These are phyloP conservation scores for Carallia pectinifolia DNA, from an alignment of 345 rosid genomes.

Conservation along the genomic window DNA sequence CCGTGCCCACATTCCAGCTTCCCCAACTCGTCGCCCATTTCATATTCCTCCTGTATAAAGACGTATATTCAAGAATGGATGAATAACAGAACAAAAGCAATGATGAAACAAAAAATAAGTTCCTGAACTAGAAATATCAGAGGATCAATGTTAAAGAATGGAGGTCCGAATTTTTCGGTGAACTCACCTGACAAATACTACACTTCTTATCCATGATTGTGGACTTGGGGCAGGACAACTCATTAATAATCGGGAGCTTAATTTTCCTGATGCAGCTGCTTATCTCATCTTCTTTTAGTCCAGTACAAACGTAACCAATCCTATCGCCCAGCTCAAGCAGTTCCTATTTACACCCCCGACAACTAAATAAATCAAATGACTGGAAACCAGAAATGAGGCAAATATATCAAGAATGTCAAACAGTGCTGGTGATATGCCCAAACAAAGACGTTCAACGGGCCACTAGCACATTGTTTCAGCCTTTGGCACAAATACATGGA, in stretches of 20 bases:
- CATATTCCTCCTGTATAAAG: constrained; percentile 71
- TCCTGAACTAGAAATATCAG: not conserved
- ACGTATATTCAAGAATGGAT: not conserved
- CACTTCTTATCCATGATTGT: constrained; percentile 56
- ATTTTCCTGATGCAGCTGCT: constrained; percentile 57
- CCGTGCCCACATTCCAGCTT: constrained; percentile 75
- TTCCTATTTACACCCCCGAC: constrained; percentile 47
- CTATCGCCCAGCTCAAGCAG: constrained; percentile 81
- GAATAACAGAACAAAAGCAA: not conserved
- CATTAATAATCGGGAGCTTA: constrained; percentile 38
- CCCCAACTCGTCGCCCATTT: constrained; percentile 59
- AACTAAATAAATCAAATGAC: not conserved
- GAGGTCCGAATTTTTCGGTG: not conserved
- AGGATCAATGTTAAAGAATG: not conserved
- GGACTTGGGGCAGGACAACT: constrained; percentile 33
- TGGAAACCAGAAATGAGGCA: not conserved
- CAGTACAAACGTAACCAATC: constrained; percentile 81
- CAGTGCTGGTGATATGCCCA: not conserved
- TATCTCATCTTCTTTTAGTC: constrained; percentile 79
- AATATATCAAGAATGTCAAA: not conserved
- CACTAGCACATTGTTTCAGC: too few species aligned
- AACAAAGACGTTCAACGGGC: not conserved
- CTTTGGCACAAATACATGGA: not conserved
- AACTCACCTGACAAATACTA: constrained; percentile 79
- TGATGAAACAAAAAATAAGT: not conserved